These are phyloP conservation scores for Venturia aucupariae DNA, from an alignment of 2,329 filamentous ascomycete species.

Conservation along the genomic window DNA sequence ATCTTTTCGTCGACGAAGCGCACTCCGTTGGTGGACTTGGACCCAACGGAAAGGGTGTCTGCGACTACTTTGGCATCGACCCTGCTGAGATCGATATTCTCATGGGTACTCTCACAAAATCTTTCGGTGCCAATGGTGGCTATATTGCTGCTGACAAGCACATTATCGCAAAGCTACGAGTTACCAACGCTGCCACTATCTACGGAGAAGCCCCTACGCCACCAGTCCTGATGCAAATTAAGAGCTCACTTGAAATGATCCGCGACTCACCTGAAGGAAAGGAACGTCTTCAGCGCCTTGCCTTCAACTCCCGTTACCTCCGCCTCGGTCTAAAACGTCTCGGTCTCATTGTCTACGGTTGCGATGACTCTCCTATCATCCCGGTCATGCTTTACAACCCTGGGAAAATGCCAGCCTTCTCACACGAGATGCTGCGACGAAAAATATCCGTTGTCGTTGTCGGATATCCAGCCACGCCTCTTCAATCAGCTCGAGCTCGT, in stretches of 20 bases:
- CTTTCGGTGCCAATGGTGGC: conserved; percentile 94
- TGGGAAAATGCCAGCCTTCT: conserved; percentile 98
- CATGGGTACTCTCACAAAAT: conserved; percentile 98
- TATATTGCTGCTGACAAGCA: conserved; percentile 85
- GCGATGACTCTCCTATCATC: conserved; percentile 96
- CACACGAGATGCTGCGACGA: conserved; percentile 94
- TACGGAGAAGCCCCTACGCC: conserved; percentile 84
- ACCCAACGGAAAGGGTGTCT: conserved; percentile 80
- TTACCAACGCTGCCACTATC: conserved; percentile 75
- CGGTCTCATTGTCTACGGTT: conserved; percentile 91
- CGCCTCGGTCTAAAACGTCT: conserved; percentile 93
- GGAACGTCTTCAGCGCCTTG: conserved; percentile 88
- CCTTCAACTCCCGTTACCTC: conserved; percentile 98
- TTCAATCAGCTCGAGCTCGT: conserved; percentile 87
- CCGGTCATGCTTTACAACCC: conserved; percentile 92
- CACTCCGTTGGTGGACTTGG: conserved; percentile 93
- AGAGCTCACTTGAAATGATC: conserved; percentile 79
- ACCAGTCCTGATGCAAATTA: conserved; percentile 83
- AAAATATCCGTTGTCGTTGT: conserved; percentile 98
- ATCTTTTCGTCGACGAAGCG: conserved; percentile 90
- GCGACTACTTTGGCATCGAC: conserved; percentile 93
- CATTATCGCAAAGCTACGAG: conserved; percentile 85
- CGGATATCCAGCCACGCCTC: conserved; percentile 89
- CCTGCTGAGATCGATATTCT: conserved; percentile 83
- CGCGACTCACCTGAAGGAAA: conserved; percentile 89